Evolutionary conservation across 306 rosid genomes (phyloP), one percentile per base, ranked within the genome.

Genomic region (Vigna mungo): DNA sequence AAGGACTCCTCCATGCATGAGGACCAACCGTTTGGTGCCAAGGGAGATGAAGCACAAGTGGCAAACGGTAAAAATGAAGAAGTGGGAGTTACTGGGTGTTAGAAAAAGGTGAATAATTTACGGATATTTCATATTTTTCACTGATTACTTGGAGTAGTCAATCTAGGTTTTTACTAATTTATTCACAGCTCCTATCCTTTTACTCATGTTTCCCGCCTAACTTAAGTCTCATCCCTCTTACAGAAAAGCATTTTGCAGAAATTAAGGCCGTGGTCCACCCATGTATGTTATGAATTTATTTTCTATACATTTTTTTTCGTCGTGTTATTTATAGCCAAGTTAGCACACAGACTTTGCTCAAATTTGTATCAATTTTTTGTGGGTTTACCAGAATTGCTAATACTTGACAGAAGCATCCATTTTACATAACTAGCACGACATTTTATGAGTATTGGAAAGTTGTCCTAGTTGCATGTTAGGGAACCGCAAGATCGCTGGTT

Each of bases 1-100:
- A 85, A 82, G 9, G 80, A 76, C n/a, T 59, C 84, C 62, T 82
- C 46, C 66, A 64, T 62, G 51, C 72, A 55, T 11, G 75, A 65
- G 62, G 76, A 83, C 12, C 20, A 25, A 68, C 78, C 60, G 7
- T 69, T 85, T 47, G 54, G 54, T 72, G 68, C 58, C 10, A 74
- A 48, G 27, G 81, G 53, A 10, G 85, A 78, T 32, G 81, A 64
- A 69, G 78, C 23, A 74, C 79, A 73, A 66, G 79, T 80, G 53
- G 32, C 51, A 8, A 80, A 76, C 47, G 78, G 70, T 17, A 11
- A 76, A 17, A 52, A 36, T 25, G 82, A 55, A 17, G 80, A 52
- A 23, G 5, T 15, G 36, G 80, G 59, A 80, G 80, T 46, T 63
- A 69, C 78, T 14, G 76, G 48, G 53, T 65, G 48, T 32, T 37